Percentiles rank a stretch among this genome's conserved stretches.
Evolutionary conservation across 331 rosid genomes (phyloP).

Genomic region (Telfairia occidentalis): DNA sequence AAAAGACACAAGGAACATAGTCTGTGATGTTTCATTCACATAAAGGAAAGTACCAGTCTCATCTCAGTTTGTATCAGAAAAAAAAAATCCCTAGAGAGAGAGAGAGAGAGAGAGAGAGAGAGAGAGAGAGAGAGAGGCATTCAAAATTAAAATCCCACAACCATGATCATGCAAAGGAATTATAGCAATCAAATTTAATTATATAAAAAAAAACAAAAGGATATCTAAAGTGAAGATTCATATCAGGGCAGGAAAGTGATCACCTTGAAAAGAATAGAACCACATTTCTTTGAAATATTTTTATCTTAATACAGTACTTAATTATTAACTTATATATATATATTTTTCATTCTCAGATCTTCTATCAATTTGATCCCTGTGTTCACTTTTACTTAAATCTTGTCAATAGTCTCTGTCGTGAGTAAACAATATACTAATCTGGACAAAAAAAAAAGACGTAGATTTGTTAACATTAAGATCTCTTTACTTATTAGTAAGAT

Average conservation of each 20-base stretch:
- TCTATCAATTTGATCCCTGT: not conserved
- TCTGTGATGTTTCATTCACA: constrained; percentile 54
- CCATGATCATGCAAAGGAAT: constrained; percentile 4
- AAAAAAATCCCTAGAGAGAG: not conserved
- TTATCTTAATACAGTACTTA: not conserved
- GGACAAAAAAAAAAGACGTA: not conserved
- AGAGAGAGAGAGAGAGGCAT: constrained; percentile 12
- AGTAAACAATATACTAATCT: not conserved
- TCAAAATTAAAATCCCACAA: not conserved
- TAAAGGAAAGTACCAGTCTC: constrained; percentile 38
- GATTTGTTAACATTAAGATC: not conserved
- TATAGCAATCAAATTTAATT: constrained; percentile 1
- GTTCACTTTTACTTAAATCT: not conserved
- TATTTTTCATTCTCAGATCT: not conserved
- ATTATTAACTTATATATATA: not conserved
- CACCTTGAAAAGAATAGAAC: constrained; percentile 23
- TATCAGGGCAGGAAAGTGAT: constrained; percentile 32
- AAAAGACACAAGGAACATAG: constrained; percentile 79
- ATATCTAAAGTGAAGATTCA: constrained; percentile 29
- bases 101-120: not conserved
- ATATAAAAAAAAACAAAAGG: not conserved
- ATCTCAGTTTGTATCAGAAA: constrained; percentile 45
- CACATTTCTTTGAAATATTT: not conserved
- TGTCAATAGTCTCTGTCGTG: not conserved
- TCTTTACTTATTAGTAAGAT: not conserved